These are phyloP conservation scores for Penicillium coprophilum DNA, from an alignment of 495 filamentous ascomycete genomes.

Conservation along the genomic window DNA sequence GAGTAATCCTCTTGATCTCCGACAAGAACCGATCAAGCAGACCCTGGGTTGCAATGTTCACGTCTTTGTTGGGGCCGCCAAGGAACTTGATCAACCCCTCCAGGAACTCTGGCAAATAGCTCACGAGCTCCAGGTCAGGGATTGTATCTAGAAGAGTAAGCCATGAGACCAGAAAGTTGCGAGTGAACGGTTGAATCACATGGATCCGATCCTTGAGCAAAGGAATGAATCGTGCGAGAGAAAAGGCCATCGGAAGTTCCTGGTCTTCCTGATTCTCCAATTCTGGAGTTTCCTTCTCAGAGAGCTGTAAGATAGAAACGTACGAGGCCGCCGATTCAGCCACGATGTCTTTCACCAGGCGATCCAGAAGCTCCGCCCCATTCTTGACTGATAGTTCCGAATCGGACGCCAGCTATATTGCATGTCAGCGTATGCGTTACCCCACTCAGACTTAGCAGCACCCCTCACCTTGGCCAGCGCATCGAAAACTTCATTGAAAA, in stretches of 20 bases:
- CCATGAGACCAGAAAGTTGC: constrained; percentile 95
- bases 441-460: not conserved
- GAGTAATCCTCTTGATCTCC: constrained; percentile 93
- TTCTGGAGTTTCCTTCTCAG: constrained; percentile 47
- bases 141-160: constrained; percentile 94
- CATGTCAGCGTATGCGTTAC: constrained; percentile 10
- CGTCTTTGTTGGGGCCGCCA: constrained; percentile 86
- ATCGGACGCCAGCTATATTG: constrained; percentile 81
- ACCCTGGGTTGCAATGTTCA: constrained; percentile 85
- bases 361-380: constrained; percentile 93
- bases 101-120: constrained; percentile 87
- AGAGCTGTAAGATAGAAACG: constrained; percentile 75
- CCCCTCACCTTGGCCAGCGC: constrained; percentile 83
- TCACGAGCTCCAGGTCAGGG: constrained; percentile 92
- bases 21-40: constrained; percentile 89
- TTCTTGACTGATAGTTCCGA: constrained; percentile 98
- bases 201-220: constrained; percentile 89
- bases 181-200: constrained; percentile 90
- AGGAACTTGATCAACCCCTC: constrained; percentile 90
- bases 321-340: constrained; percentile 95
- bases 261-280: constrained; percentile 48
- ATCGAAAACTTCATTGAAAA: constrained; percentile 98
- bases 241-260: constrained; percentile 84
- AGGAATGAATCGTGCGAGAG: constrained; percentile 86
- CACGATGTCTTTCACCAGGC: constrained; percentile 96